These are phyloP conservation scores for Polychytrium aggregatum DNA, from an alignment of 192 early-diverging fungal species.

Conservation along the genomic window DNA sequence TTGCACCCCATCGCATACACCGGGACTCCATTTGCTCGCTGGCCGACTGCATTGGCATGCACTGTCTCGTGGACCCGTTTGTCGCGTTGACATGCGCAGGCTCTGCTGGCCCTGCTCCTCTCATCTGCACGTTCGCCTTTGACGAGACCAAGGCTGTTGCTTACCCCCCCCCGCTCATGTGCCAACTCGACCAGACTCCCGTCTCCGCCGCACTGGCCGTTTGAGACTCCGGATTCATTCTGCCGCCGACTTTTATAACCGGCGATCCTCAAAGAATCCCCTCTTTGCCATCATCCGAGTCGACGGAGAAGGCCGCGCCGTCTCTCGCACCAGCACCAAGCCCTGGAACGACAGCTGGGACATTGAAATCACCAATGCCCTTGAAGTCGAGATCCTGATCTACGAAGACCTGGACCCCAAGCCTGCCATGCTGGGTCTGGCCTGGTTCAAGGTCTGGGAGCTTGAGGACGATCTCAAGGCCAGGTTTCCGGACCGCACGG, in stretches of 20 bases:
- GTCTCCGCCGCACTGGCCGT: slow-evolving; percentile 20
- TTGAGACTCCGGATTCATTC: slow-evolving; percentile 22
- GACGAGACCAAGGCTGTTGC: too few relatives aligned
- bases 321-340: slow-evolving; percentile 46
- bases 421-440: slow-evolving; percentile 67
- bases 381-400: slow-evolving; percentile 84
- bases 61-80: too few relatives aligned
- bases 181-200: too few relatives aligned
- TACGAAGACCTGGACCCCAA: slow-evolving; percentile 69
- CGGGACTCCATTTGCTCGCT: too few relatives aligned
- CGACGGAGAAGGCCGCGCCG: slow-evolving; percentile 68
- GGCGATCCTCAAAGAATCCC: slow-evolving; percentile 43
- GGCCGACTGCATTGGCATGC: too few relatives aligned
- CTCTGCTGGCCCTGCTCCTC: too few relatives aligned
- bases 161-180: too few relatives aligned
- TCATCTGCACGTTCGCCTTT: too few relatives aligned
- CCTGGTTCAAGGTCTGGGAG: slow-evolving; percentile 91
- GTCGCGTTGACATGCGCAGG: too few relatives aligned
- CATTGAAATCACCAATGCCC: slow-evolving; percentile 78
- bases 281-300: slow-evolving; percentile 71
- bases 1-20: too few relatives aligned
- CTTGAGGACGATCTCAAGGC: slow-evolving; percentile 75
- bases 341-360: slow-evolving; percentile 83
- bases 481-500: too few relatives aligned
- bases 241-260: slow-evolving; percentile 30